These are phyloP conservation scores for Penicillium mononematosum DNA, from an alignment of 495 filamentous ascomycete species.

Conservation along the genomic window DNA sequence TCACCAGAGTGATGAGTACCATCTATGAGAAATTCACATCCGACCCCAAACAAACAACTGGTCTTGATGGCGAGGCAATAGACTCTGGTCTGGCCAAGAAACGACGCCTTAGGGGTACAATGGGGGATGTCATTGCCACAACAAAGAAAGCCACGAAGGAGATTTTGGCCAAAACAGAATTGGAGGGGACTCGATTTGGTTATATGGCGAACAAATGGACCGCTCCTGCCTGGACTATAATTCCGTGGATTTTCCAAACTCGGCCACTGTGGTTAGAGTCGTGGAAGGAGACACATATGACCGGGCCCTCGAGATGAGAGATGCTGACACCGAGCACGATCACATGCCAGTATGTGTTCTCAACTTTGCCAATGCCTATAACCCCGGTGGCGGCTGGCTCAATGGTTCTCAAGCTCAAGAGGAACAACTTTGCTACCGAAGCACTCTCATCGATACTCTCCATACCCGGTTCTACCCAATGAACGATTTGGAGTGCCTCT, in stretches of 20 bases:
- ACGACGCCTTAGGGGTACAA: background rate
- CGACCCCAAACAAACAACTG: background rate
- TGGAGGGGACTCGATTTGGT: conserved; percentile 11
- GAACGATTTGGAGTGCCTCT: conserved; percentile 50
- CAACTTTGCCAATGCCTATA: conserved; percentile 58
- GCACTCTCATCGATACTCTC: conserved; percentile 54
- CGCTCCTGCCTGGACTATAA: conserved; percentile 12
- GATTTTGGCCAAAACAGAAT: background rate
- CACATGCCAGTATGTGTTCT: conserved; percentile 52
- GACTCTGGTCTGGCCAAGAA: background rate
- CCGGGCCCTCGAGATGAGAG: conserved; percentile 42
- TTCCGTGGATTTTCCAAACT: conserved; percentile 18
- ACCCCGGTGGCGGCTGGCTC: conserved; percentile 57
- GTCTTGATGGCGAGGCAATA: background rate
- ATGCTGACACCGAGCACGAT: conserved; percentile 11
- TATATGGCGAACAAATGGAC: background rate
- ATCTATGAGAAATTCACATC: background rate
- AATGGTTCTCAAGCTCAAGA: conserved; percentile 59
- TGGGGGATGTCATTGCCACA: background rate
- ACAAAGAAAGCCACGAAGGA: background rate
- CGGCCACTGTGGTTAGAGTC: conserved; percentile 34
- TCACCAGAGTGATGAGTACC: background rate
- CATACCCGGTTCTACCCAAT: conserved; percentile 57
- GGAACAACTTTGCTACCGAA: conserved; percentile 64
- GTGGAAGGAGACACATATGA: conserved; percentile 53